Conservation (phyloP, 441 rosid species). For the Adansonia grandidieri region DNA sequence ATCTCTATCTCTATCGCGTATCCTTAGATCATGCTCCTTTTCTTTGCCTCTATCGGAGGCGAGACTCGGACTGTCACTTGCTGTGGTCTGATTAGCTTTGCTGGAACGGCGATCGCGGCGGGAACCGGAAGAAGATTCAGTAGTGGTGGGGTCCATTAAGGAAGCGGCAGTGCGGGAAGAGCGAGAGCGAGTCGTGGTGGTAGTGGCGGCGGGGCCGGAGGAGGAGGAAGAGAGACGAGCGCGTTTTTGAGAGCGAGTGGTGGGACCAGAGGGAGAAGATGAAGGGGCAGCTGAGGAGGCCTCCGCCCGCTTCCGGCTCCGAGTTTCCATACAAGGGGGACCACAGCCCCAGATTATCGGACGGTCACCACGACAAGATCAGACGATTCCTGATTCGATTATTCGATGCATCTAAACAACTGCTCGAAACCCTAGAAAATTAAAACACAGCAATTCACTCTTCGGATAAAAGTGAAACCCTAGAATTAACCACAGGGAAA, state of each 20-base stretch:
- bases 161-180: constrained; percentile 36
- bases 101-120: constrained; percentile 66
- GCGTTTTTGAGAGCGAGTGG: constrained; percentile 83
- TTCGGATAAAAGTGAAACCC: background rate
- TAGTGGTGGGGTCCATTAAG: constrained; percentile 65
- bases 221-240: constrained; percentile 57
- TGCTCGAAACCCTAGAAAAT: constrained; percentile 28
- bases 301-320: constrained; percentile 99
- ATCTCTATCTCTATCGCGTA: constrained; percentile 58
- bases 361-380: constrained; percentile 45
- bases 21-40: constrained; percentile 82
- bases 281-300: constrained; percentile 98
- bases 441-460: background rate
- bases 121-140: constrained; percentile 79
- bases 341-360: constrained; percentile 48
- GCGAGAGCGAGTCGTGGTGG: constrained; percentile 38
- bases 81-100: constrained; percentile 38
- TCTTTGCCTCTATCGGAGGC: constrained; percentile 90
- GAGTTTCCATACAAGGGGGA: constrained; percentile 99
- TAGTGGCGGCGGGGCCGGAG: constrained; percentile 27
- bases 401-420: constrained; percentile 39
- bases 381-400: constrained; percentile 59
- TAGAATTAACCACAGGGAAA: background rate
- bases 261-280: constrained; percentile 61
- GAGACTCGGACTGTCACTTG: constrained; percentile 29